Conservation (phyloP, 305 asterid species). For the Solanum hybrid region DNA sequence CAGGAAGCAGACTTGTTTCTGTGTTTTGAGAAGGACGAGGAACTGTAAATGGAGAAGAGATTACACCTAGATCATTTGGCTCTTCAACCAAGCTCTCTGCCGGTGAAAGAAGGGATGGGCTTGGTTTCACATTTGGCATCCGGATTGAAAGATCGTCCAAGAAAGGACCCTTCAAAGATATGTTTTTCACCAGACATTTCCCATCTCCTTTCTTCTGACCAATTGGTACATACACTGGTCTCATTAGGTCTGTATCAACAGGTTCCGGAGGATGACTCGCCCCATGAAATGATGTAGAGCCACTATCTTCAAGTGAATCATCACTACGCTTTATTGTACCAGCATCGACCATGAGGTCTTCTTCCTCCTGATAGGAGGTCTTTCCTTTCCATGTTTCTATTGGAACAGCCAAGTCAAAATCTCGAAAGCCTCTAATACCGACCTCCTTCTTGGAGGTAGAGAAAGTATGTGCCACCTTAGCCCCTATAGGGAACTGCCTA, state of each 20-base stretch:
- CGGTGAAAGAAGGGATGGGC: constrained; percentile 39
- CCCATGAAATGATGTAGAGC: constrained; percentile 87
- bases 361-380: constrained; percentile 40
- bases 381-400: constrained; percentile 57
- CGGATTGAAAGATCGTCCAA: constrained; percentile 56
- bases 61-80: constrained; percentile 25
- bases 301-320: constrained; percentile 62
- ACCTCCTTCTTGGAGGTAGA: constrained; percentile 30
- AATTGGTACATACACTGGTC: constrained; percentile 70
- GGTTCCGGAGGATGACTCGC: constrained; percentile 97
- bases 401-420: constrained; percentile 21
- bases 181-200: constrained; percentile 40
- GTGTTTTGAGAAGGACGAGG: constrained; percentile 53
- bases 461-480: constrained; percentile 25
- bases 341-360: constrained; percentile 49
- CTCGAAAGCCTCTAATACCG: constrained; percentile 32
- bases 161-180: constrained; percentile 53
- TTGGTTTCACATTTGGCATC: constrained; percentile 39
- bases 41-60: constrained; percentile 44
- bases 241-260: constrained; percentile 61
- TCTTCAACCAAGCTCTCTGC: constrained; percentile 58
- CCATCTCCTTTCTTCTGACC: constrained; percentile 42
- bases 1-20: constrained; percentile 46
- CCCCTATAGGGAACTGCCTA: constrained; percentile 33
- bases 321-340: constrained; percentile 43